A percentile compares a stretch with the other conserved stretches of the same genome.
These are phyloP conservation scores for Sphaceloma murrayae DNA, from an alignment of 2,329 filamentous ascomycete genomes.

Conservation along the genomic window DNA sequence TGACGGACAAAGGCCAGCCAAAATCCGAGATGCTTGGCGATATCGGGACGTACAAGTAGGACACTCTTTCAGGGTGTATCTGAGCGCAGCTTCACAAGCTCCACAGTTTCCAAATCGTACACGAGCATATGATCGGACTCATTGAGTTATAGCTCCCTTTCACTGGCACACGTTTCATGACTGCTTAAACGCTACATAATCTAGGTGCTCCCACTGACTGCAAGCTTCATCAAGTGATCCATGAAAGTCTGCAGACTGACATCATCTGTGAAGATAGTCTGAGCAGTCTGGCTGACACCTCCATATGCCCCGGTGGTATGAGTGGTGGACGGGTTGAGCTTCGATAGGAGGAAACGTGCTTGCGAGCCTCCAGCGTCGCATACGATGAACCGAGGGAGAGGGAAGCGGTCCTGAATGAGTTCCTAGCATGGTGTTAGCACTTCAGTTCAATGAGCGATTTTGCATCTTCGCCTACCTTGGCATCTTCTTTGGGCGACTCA, in stretches of 20 bases:
- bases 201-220: slow-evolving; percentile 32
- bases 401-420: slow-evolving; percentile 93
- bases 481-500: slow-evolving; percentile 92
- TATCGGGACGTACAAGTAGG: no score
- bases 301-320: slow-evolving; percentile 78
- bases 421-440: slow-evolving; percentile 47
- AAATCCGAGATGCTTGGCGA: background rate
- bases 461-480: slow-evolving; percentile 74
- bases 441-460: no score
- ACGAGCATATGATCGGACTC: no score
- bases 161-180: background rate
- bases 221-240: slow-evolving; percentile 94
- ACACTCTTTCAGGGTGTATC: no score
- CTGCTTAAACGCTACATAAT: slow-evolving; percentile 15
- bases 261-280: slow-evolving; percentile 98
- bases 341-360: slow-evolving; percentile 90
- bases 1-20: background rate
- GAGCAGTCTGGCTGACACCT: slow-evolving; percentile 77
- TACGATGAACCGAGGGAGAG: slow-evolving; percentile 95
- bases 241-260: slow-evolving; percentile 98
- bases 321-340: slow-evolving; percentile 94
- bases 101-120: no score
- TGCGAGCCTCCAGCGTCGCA: slow-evolving; percentile 98
- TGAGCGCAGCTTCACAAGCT: no score
- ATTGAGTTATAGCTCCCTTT: no score